Conservation (phyloP, 2,329 filamentous ascomycete genomes). For the Aspergillus aculeatus region DNA sequence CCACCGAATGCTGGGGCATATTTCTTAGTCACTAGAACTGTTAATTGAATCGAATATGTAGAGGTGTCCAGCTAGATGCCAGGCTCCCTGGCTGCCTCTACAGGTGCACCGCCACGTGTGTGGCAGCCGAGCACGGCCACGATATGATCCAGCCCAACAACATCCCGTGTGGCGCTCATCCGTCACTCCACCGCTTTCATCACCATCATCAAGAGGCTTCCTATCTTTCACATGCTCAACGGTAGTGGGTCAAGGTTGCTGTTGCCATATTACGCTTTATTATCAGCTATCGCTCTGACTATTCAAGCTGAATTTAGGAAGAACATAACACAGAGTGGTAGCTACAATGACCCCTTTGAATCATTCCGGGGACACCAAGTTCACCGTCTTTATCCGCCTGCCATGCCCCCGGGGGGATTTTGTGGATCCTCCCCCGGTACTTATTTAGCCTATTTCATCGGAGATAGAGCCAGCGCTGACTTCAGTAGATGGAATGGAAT, state of each 20-base stretch:
- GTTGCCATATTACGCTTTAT: neutral
- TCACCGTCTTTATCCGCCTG: conserved; percentile 82
- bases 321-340: neutral
- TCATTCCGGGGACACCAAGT: conserved; percentile 29
- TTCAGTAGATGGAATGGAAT: conserved; percentile 77
- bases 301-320: too few species aligned
- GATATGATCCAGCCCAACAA: neutral
- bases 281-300: too few species aligned
- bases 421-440: conserved; percentile 81
- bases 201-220: neutral
- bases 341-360: conserved; percentile 15
- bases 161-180: neutral
- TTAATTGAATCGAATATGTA: too few species aligned
- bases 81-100: too few species aligned
- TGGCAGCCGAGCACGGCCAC: neutral
- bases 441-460: conserved; percentile 24
- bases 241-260: neutral
- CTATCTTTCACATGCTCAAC: neutral
- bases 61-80: too few species aligned
- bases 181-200: neutral
- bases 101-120: neutral
- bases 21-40: fast-evolving
- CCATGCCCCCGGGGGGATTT: conserved; percentile 86
- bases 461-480: conserved; percentile 17
- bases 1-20: too few species aligned